A percentile compares a stretch with the other conserved stretches of the same genome.
phyloP scores from a whole-genome alignment of 106 monocot genomes.

The Dioscorea zingiberensis region DNA sequence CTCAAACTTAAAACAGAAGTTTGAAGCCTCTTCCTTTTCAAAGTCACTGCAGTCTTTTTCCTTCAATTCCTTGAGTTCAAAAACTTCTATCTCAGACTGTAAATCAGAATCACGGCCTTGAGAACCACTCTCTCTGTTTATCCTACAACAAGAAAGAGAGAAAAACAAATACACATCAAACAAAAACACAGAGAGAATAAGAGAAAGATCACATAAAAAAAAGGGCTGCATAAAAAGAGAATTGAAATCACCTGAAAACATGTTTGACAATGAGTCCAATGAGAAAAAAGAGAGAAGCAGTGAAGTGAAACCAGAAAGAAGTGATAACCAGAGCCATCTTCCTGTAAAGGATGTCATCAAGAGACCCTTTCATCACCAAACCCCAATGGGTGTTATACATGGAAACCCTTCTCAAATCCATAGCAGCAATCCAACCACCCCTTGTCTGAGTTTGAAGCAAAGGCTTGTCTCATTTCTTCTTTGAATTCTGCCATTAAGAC shows the following conservation, averaged over 20 bases:
- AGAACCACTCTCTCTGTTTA: slow-evolving; percentile 4
- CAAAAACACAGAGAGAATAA: too few relatives aligned
- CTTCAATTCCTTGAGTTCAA: background rate
- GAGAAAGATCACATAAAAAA: too few relatives aligned
- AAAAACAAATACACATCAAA: too few relatives aligned
- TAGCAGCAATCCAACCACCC: too few relatives aligned
- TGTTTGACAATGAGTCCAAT: slow-evolving; percentile 14
- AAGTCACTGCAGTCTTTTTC: background rate
- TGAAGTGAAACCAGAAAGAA: slow-evolving; percentile 22
- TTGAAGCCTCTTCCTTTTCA: slow-evolving; percentile 12
- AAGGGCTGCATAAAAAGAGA: too few relatives aligned
- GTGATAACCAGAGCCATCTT: slow-evolving; percentile 19
- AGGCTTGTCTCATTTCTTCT: too few relatives aligned
- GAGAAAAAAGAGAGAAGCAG: slow-evolving; percentile 7
- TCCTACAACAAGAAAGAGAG: too few relatives aligned
- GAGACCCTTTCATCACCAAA: background rate
- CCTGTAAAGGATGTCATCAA: background rate
- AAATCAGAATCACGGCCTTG: background rate
- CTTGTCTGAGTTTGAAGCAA: slow-evolving; percentile 17
- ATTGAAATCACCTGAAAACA: slow-evolving; percentile 26
- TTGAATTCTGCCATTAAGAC: too few relatives aligned
- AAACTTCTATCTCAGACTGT: too few relatives aligned
- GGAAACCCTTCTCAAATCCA: background rate
- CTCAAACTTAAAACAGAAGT: slow-evolving; percentile 58
- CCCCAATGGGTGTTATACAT: background rate